These are phyloP conservation scores for Mimosa pudica DNA, from an alignment of 306 rosid genomes.

Conservation along the genomic window DNA sequence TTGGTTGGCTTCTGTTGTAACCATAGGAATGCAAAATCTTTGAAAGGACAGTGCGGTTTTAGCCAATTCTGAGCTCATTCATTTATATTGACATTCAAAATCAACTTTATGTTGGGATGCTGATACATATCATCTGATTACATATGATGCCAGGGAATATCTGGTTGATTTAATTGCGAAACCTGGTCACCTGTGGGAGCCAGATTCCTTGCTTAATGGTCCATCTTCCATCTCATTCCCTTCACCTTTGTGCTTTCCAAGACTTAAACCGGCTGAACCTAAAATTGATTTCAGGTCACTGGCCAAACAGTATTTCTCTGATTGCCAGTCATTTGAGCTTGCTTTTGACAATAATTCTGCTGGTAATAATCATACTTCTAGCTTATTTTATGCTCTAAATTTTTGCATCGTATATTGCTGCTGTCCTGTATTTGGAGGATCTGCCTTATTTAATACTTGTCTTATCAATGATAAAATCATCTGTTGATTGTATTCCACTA, in stretches of 20 bases:
- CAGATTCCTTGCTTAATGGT: slow-evolving; percentile 83
- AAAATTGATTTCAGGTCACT: slow-evolving; percentile 69
- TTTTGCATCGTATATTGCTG: slow-evolving; percentile 20
- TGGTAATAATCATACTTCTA: slow-evolving; percentile 50
- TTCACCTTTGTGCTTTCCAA: slow-evolving; percentile 80
- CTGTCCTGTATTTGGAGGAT: slow-evolving; percentile 33
- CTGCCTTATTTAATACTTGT: slow-evolving; percentile 20
- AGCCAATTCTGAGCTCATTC: slow-evolving; percentile 16
- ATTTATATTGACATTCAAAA: background rate
- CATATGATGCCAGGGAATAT: slow-evolving; percentile 63
- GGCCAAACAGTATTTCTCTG: slow-evolving; percentile 77
- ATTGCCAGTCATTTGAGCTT: slow-evolving; percentile 61
- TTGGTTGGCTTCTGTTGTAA: slow-evolving; percentile 9
- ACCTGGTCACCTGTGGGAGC: slow-evolving; percentile 75
- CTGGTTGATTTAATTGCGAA: slow-evolving; percentile 70
- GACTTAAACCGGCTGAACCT: slow-evolving; percentile 61
- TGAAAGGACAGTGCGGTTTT: background rate
- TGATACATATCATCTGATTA: slow-evolving; percentile 18
- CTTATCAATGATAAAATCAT: slow-evolving; percentile 4
- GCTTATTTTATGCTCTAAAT: slow-evolving; percentile 32
- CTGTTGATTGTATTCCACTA: slow-evolving; percentile 1
- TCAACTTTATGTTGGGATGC: background rate
- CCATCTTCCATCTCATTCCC: slow-evolving; percentile 81
- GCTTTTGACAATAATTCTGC: slow-evolving; percentile 63
- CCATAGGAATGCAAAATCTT: slow-evolving; percentile 23